Evolutionary conservation across 2,329 filamentous ascomycete species (phyloP).

Genomic region (Neophaeococcomyces aloes): DNA sequence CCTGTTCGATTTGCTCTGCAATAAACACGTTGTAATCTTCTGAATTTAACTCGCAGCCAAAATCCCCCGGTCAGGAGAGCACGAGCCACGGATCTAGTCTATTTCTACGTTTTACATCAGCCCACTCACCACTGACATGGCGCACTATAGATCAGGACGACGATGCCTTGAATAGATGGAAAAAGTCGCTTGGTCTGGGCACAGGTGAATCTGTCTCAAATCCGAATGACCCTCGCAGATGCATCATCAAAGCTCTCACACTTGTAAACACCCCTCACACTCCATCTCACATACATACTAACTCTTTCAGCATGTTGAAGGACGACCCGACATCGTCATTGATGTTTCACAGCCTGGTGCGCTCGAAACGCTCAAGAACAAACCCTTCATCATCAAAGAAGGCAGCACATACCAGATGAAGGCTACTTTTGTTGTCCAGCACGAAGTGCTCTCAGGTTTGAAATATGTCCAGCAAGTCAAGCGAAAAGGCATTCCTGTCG

Average conservation of each 20-base stretch:
- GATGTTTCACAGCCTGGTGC: constrained; percentile 67
- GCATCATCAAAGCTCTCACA: constrained; percentile 83
- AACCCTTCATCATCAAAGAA: constrained; percentile 97
- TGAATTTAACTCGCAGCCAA: no score
- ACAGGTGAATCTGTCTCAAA: constrained; percentile 61
- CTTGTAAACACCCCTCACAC: constrained; percentile 36
- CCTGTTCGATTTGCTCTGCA: no score
- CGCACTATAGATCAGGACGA: constrained; percentile 55
- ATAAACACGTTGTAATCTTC: no score
- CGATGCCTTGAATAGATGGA: constrained; percentile 94
- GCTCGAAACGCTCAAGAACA: constrained; percentile 68
- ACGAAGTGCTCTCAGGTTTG: constrained; percentile 86
- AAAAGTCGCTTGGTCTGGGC: constrained; percentile 81
- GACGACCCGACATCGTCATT: constrained; percentile 75
- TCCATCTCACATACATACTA: constrained; percentile 2
- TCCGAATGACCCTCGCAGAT: constrained; percentile 73
- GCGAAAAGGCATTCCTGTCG: constrained; percentile 72
- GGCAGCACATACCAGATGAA: constrained; percentile 89
- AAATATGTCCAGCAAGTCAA: constrained; percentile 95
- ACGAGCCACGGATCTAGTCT: neutral
- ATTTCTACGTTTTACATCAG: neutral
- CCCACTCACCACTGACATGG: neutral
- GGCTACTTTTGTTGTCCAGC: constrained; percentile 88
- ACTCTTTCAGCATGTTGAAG: constrained; percentile 54
- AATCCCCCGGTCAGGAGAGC: neutral